Evolutionary conservation across 805 yeast genomes (phyloP).

Genomic region (Blastobotrys attinorum): DNA sequence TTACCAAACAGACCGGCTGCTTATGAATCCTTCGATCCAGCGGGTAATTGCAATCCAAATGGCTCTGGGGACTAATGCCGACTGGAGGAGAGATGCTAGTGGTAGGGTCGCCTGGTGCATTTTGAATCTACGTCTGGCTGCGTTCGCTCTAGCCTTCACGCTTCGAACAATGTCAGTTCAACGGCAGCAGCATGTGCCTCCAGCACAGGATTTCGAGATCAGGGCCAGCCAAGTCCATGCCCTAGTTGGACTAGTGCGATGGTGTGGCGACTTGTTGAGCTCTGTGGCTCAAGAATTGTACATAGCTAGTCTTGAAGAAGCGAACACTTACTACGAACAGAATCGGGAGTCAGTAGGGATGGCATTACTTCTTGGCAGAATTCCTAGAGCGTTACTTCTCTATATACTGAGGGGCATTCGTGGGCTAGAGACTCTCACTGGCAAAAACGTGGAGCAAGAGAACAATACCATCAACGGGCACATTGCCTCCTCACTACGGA

Average conservation of each 20-base stretch:
- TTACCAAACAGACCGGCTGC: conserved; percentile 57
- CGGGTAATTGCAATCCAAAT: conserved; percentile 62
- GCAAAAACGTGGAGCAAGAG: conserved; percentile 16
- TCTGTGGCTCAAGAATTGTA: conserved; percentile 62
- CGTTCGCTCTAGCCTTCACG: conserved; percentile 66
- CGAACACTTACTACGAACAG: conserved; percentile 4
- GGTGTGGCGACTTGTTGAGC: conserved; percentile 76
- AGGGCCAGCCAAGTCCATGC: conserved; percentile 22
- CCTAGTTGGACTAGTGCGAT: conserved; percentile 67
- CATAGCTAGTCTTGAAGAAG: conserved; percentile 16
- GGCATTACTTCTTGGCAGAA: conserved; percentile 29
- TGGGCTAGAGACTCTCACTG: conserved; percentile 28
- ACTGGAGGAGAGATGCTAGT: conserved; percentile 38
- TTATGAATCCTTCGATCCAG: conserved; percentile 73
- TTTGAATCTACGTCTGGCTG: conserved; percentile 59
- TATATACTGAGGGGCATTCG: conserved; percentile 32
- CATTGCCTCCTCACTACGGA: conserved; percentile 22
- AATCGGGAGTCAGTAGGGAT: conserved; percentile 20
- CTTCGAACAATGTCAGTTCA: conserved; percentile 38
- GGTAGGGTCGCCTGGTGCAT: conserved; percentile 52
- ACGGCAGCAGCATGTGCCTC: conserved; percentile 41
- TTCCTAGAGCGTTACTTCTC: conserved; percentile 30
- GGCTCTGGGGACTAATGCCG: conserved; percentile 45
- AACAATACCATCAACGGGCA: conserved; percentile 21
- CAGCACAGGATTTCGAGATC: conserved; percentile 33